Evolutionary conservation across 1,139 yeast species (phyloP).

Genomic region (Candida sp.): DNA sequence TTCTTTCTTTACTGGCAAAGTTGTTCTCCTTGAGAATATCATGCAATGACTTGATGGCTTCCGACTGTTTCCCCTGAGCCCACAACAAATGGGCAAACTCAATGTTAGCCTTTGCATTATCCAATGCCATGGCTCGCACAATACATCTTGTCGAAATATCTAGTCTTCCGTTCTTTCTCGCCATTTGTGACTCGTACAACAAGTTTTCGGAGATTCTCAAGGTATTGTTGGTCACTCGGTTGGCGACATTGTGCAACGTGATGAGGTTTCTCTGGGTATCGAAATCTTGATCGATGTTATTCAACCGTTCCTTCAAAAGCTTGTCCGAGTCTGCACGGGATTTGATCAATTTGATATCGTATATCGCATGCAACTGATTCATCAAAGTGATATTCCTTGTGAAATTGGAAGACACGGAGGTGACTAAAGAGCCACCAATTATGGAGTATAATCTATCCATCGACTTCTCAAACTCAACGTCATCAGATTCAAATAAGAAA

Average conservation of each 20-base stretch:
- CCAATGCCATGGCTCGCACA: slow-evolving; percentile 64
- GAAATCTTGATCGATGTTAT: slow-evolving; percentile 64
- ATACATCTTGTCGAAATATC: slow-evolving; percentile 79
- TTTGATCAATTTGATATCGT: slow-evolving; percentile 56
- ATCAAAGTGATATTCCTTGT: slow-evolving; percentile 59
- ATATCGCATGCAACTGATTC: slow-evolving; percentile 71
- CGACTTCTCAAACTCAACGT: slow-evolving; percentile 33
- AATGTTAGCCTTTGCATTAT: slow-evolving; percentile 60
- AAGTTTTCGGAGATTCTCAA: slow-evolving; percentile 49
- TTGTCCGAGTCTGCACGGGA: slow-evolving; percentile 21
- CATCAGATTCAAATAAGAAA: slow-evolving; percentile 38
- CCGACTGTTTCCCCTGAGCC: slow-evolving; percentile 89
- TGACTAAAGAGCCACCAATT: slow-evolving; percentile 65
- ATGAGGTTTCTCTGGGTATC: slow-evolving; percentile 64
- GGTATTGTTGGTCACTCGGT: slow-evolving; percentile 39
- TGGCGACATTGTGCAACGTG: slow-evolving; percentile 62
- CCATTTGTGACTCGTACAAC: slow-evolving; percentile 64
- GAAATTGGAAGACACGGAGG: slow-evolving; percentile 65
- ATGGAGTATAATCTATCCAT: slow-evolving; percentile 56
- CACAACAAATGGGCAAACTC: slow-evolving; percentile 89
- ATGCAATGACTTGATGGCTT: slow-evolving; percentile 74
- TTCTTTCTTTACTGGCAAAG: slow-evolving; percentile 19
- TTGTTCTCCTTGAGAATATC: slow-evolving; percentile 35
- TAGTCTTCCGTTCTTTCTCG: slow-evolving; percentile 70
- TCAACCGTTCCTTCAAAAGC: slow-evolving; percentile 41